phyloP scores from a whole-genome alignment of 345 rosid genomes.

The Dipteronia sinensis region DNA sequence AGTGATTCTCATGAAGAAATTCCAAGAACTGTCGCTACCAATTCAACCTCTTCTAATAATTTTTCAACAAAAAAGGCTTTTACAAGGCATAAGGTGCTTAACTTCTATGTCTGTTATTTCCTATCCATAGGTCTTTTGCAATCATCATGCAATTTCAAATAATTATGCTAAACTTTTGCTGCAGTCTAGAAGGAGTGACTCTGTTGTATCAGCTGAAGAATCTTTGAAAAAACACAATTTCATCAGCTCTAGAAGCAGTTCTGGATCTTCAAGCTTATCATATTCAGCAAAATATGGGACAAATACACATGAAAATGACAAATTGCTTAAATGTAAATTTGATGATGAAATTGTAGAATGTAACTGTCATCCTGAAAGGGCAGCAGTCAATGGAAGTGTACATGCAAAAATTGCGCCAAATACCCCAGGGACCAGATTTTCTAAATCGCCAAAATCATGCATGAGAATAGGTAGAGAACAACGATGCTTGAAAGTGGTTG shows the following conservation, averaged over 20 bases:
- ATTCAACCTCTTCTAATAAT: constrained; percentile 27
- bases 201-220: constrained; percentile 40
- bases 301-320: constrained; percentile 23
- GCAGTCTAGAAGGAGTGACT: constrained; percentile 45
- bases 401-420: constrained; percentile 28
- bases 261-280: constrained; percentile 31
- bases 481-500: constrained; percentile 30
- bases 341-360: constrained; percentile 22
- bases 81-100: constrained; percentile 49
- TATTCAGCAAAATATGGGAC: constrained; percentile 31
- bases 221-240: constrained; percentile 36
- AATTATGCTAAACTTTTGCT: constrained; percentile 16
- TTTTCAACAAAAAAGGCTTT: constrained; percentile 36
- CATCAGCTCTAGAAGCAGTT: constrained; percentile 33
- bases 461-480: background rate
- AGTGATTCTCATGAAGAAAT: constrained; percentile 40
- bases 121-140: background rate
- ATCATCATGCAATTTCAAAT: constrained; percentile 16
- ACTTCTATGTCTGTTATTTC: constrained; percentile 5
- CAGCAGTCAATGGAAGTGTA: constrained; percentile 20
- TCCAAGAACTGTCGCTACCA: constrained; percentile 27
- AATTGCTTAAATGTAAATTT: constrained; percentile 11
- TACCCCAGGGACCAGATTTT: constrained; percentile 30
- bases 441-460: constrained; percentile 38
- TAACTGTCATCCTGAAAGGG: constrained; percentile 16